Evolutionary conservation across 2,329 filamentous ascomycete species (phyloP), one percentile per base, ranked within the genome.

Genomic region (Aspergillus fructus): DNA sequence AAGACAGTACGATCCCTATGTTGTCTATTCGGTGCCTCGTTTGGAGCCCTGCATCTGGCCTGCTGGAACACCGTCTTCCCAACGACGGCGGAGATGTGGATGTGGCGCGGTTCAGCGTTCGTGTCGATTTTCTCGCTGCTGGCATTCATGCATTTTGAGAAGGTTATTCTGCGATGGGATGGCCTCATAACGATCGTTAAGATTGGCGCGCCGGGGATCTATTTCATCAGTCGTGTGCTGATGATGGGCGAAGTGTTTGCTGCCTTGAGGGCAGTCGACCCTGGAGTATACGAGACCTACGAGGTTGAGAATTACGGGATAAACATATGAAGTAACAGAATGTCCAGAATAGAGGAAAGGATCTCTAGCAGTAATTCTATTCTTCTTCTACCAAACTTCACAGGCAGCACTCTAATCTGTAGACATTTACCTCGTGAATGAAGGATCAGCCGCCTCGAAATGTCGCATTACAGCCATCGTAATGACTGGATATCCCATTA

Each of bases 391-490:
- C 2, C 27, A 7, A 11, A 30, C 27, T 8, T 30, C 11, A 27
- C 6, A 27, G 9, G 27, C 27, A 30, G 27, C 9, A 9, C 8
- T 30, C 27, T 30, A 30, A 30, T 30, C 2, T 30, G 8, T 9
- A 9, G 3, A 30, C 27, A 11, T 30, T 11, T 30, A 30, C 27
- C 27, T 30, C 2, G 27, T 30, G 3, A 30, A 30, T 3, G 8
- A 30, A 30, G 27, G 27, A 30, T 30, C 27, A 30, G n/a, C 49
- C 3, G 55, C 43, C 2, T 57, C 49, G 23, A 57, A 49, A 11
- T 51, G 49, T 5, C 56, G 53, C 56, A 59, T 56, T 3, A 59
- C 56, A 13, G 52, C 56, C 52, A 59, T 59, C 13, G 56, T 55
- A 8, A 55, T n/a, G 5, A 59, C 27, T 2, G 56, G 42, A 33